A percentile compares a stretch with the other conserved stretches of the same genome.
These are phyloP conservation scores for Komagataella mondaviorum DNA, from an alignment of 805 yeast genomes.

Conservation along the genomic window DNA sequence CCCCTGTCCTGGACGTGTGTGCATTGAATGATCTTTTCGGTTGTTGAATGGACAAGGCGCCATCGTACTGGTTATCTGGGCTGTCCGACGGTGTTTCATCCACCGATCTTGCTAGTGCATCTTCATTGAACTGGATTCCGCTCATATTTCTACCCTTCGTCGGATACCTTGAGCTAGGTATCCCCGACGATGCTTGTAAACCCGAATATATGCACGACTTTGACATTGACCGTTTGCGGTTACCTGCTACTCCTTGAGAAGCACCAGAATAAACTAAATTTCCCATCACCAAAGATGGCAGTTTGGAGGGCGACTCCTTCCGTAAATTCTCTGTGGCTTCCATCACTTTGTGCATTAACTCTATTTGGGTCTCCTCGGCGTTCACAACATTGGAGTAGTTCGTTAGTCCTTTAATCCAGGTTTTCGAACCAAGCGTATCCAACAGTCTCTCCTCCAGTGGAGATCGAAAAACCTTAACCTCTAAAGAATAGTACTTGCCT, in stretches of 20 bases:
- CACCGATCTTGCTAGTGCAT: neutral
- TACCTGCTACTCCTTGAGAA: neutral
- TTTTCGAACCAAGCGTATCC: neutral
- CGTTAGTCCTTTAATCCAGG: neutral
- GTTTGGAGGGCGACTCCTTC: neutral
- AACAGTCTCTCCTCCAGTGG: conserved; percentile 33
- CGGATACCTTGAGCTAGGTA: neutral
- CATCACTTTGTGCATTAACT: neutral
- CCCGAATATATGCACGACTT: neutral
- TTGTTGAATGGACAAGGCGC: neutral
- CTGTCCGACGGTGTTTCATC: neutral
- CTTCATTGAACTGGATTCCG: neutral
- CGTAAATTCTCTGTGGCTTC: neutral
- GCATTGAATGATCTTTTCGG: neutral
- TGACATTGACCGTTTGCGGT: neutral
- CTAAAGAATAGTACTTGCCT: conserved; percentile 52
- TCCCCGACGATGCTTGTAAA: neutral
- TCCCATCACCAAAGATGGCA: neutral
- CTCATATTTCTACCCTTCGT: neutral
- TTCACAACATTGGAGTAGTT: neutral
- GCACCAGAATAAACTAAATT: neutral
- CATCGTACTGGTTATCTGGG: neutral
- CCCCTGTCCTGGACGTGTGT: neutral
- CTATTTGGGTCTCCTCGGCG: neutral
- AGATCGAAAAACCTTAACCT: conserved; percentile 45